Evolutionary conservation across 352 stramenopile species (phyloP).

Genomic region (Globisporangium cederbergense): DNA sequence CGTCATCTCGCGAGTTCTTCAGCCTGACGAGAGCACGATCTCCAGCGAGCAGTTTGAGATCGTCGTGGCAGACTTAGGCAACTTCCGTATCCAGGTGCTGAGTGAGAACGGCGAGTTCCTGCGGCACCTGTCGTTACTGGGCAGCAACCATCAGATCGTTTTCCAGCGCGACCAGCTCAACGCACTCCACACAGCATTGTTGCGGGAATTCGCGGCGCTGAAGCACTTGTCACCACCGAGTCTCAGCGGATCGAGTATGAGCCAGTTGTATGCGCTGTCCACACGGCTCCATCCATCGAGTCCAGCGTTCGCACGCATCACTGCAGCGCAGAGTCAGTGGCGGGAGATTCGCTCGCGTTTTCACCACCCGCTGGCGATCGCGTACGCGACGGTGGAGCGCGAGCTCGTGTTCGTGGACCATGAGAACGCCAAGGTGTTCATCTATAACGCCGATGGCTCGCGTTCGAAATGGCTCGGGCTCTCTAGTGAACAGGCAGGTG

Average conservation of each 20-base stretch:
- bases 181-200: conserved; percentile 21
- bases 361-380: conserved; percentile 43
- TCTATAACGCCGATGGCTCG: conserved; percentile 54
- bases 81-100: conserved; percentile 70
- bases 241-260: conserved; percentile 28
- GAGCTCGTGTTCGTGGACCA: conserved; percentile 48
- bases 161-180: conserved; percentile 39
- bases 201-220: conserved; percentile 32
- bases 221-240: conserved; percentile 12
- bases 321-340: conserved; percentile 25
- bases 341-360: conserved; percentile 28
- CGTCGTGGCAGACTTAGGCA: conserved; percentile 58
- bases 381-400: conserved; percentile 27
- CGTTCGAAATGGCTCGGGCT: conserved; percentile 37
- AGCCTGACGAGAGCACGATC: conserved; percentile 27
- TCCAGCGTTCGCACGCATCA: conserved; percentile 34
- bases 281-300: conserved; percentile 39
- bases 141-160: conserved; percentile 32
- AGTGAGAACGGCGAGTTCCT: conserved; percentile 52
- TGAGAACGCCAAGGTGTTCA: conserved; percentile 43
- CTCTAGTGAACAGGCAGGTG: conserved; percentile 9
- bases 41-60: conserved; percentile 71
- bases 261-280: conserved; percentile 31
- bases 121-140: conserved; percentile 47
- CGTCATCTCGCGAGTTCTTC: conserved; percentile 36